Evolutionary conservation across 768 basidiomycete genomes (phyloP), one percentile per base, ranked within the genome.

Genomic region (Trametes sanguinea): DNA sequence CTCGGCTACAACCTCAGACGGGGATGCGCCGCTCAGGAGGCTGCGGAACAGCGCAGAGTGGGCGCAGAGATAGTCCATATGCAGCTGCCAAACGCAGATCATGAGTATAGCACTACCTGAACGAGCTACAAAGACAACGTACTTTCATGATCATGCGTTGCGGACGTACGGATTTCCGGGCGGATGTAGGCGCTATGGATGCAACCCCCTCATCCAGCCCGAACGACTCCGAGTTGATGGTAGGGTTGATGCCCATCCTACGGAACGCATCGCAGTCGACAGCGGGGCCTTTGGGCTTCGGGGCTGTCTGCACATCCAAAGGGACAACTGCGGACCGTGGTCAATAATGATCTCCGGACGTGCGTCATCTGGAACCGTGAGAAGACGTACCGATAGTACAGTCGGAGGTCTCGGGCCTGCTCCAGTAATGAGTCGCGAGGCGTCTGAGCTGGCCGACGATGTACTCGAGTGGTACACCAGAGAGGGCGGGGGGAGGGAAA

Each of bases 11-110:
- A 89, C 78, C 64, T 89, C 84, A 62, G 85, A 73, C 14, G 87
- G 78, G 27, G 84, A 82, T 43, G 85, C 78, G 30, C 89, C 90
- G 66, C 83, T 85, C 71, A 95, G 84, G 44, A 95, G 80, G 7
- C 81, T 83, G 40, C 86, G 80, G 48, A 95, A 77, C 55, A 93
- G 85, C 45, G 80, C 80, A 0, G 92, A 94, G 73, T 94, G 91
- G 16, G 90, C 86, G n/a, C 85, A 84, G 46, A 96, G 83, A 69
- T 88, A 92, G 71, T 91, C 90, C 64, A 84, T 80, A 68, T 96
- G 94, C 30, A 94, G 76, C 91, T 93, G 67, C 29, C 29, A 51
- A 52, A 52, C 57, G 30, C 56, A 66, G 52, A 66, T 59, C 39
- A 39, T 39, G 39, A 39, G 39, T 22, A 22, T 22, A 22, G 35